A percentile compares a stretch with the other conserved stretches of the same genome.
phyloP scores from a whole-genome alignment of 1,284 basidiomycete genomes.

The Tilletiopsis washingtonensis region DNA sequence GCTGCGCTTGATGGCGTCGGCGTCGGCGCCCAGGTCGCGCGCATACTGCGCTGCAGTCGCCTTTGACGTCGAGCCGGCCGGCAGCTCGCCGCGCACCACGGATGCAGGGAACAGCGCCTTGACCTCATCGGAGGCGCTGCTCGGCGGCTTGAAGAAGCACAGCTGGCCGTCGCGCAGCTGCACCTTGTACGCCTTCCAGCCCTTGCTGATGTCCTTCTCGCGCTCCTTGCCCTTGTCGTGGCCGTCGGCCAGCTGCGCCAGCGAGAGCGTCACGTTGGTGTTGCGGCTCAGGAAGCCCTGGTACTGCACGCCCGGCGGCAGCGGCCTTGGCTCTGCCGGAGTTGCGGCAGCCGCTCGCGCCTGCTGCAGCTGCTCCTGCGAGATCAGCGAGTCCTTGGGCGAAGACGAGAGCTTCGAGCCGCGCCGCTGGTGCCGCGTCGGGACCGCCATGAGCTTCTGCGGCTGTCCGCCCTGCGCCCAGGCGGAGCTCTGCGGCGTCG shows the following conservation, averaged over 20 bases:
- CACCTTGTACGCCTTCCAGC: slow-evolving; percentile 45
- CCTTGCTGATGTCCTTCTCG: slow-evolving; percentile 40
- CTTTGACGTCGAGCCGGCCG: not conserved
- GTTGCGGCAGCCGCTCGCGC: too few relatives aligned
- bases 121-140: slow-evolving; percentile 36
- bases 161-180: slow-evolving; percentile 35
- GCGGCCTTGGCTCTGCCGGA: too few relatives aligned
- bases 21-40: slow-evolving; percentile 11
- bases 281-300: slow-evolving; percentile 39
- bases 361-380: not conserved
- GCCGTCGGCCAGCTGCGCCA: slow-evolving; percentile 22
- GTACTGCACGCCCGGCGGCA: slow-evolving; percentile 22
- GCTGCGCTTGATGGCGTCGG: slow-evolving; percentile 18
- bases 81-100: slow-evolving; percentile 9
- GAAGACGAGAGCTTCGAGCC: too few relatives aligned
- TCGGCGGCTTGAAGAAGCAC: slow-evolving; percentile 42
- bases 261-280: slow-evolving; percentile 28
- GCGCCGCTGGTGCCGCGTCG: not conserved
- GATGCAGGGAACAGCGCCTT: slow-evolving; percentile 27
- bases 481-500: not conserved
- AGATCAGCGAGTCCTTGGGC: not conserved
- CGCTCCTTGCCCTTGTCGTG: slow-evolving; percentile 16
- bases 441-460: not conserved
- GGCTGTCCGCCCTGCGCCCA: not conserved
- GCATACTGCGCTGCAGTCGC: not conserved